Percentiles rank a stretch among this genome's conserved stretches.
These are phyloP conservation scores for Rossbeevera mucosa DNA, from an alignment of 768 basidiomycete species.

Conservation along the genomic window DNA sequence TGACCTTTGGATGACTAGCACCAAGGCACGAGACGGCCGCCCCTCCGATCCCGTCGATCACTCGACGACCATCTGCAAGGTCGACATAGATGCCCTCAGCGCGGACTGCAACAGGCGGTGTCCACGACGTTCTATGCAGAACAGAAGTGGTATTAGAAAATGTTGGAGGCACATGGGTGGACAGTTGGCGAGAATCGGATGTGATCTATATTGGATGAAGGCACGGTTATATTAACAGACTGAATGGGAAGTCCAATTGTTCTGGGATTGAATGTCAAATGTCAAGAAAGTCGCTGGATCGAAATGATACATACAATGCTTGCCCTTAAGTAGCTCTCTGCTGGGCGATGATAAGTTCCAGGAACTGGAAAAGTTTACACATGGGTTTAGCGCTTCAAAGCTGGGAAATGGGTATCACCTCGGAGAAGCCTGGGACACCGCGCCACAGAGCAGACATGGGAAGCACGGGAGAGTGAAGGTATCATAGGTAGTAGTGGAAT, in stretches of 20 bases:
- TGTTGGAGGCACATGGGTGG: conserved; percentile 9
- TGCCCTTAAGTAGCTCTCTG: neutral
- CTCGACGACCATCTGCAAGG: conserved; percentile 60
- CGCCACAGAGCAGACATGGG: neutral
- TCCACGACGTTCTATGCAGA: conserved; percentile 70
- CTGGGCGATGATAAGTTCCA: neutral
- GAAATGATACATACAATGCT: neutral
- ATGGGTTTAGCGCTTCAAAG: neutral
- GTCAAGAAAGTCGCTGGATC: neutral
- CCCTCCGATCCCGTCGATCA: conserved; percentile 82
- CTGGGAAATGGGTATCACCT: neutral
- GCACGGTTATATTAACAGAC: neutral
- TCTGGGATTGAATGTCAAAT: neutral
- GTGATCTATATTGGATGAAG: neutral
- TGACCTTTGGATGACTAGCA: conserved; percentile 68
- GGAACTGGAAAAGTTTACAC: neutral
- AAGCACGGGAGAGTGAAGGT: neutral
- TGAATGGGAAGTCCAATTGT: neutral
- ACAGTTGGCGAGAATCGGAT: neutral
- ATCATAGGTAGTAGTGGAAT: neutral
- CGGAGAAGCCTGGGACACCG: neutral
- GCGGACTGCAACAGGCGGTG: conserved; percentile 60
- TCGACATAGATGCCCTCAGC: conserved; percentile 69
- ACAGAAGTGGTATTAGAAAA: conserved; percentile 35
- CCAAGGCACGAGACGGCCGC: conserved; percentile 83